A percentile compares a stretch with the other conserved stretches of the same genome.
phyloP scores from a whole-genome alignment of 495 filamentous ascomycete species.

The Penicillium goetzii region DNA sequence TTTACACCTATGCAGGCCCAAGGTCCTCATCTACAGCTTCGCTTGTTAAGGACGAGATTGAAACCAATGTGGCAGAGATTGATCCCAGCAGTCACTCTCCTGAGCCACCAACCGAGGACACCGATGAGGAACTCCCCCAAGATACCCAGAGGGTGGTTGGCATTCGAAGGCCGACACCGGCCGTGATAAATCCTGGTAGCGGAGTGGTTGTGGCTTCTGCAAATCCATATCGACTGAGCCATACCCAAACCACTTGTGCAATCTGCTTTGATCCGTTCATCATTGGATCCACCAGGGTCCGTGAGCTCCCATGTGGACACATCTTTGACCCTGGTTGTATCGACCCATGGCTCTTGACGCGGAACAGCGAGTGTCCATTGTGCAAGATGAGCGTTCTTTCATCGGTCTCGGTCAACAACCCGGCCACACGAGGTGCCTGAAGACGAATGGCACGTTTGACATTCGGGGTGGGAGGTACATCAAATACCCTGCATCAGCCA shows the following conservation, averaged over 20 bases:
- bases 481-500: conserved; percentile 7
- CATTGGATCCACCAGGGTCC: conserved; percentile 66
- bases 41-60: conserved; percentile 13
- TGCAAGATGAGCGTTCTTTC: conserved; percentile 78
- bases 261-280: conserved; percentile 87
- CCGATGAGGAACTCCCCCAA: background rate
- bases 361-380: conserved; percentile 80
- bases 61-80: conserved; percentile 16
- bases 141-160: conserved; percentile 7
- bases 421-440: conserved; percentile 26
- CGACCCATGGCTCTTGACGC: conserved; percentile 71
- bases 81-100: conserved; percentile 8
- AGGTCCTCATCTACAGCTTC: conserved; percentile 22
- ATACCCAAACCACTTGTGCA: conserved; percentile 64
- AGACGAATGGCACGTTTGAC: background rate
- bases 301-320: conserved; percentile 84
- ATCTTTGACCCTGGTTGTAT: conserved; percentile 92
- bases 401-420: conserved; percentile 65
- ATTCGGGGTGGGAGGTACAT: background rate
- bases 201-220: background rate
- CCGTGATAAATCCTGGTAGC: conserved; percentile 15
- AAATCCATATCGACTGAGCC: conserved; percentile 31
- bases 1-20: conserved; percentile 69
- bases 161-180: conserved; percentile 27
- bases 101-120: background rate